These are phyloP conservation scores for Coemansia sp. DNA, from an alignment of 371 early-diverging fungal genomes.

Conservation along the genomic window DNA sequence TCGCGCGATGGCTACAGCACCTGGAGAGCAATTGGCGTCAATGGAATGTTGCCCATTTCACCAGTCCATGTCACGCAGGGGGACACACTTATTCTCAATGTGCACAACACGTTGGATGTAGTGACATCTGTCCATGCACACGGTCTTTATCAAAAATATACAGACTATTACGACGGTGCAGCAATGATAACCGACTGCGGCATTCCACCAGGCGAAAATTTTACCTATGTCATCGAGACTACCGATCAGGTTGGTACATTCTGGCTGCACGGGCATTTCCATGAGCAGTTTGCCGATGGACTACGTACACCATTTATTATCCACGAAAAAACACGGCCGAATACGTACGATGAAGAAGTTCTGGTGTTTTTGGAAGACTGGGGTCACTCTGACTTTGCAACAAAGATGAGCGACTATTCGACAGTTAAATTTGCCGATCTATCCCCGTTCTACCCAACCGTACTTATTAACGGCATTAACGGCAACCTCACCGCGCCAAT, in stretches of 20 bases:
- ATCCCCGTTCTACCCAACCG: slow-evolving; percentile 20
- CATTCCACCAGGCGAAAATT: slow-evolving; percentile 55
- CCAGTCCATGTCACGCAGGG: slow-evolving; percentile 16
- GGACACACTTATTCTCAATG: slow-evolving; percentile 62
- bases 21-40: slow-evolving; percentile 66
- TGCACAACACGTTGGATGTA: slow-evolving; percentile 61
- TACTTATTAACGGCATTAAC: slow-evolving; percentile 28
- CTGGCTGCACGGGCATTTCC: slow-evolving; percentile 69
- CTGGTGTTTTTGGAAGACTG: slow-evolving; percentile 55
- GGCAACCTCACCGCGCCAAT: slow-evolving; percentile 19
- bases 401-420: too few relatives aligned
- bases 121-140: slow-evolving; percentile 65
- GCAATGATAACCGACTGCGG: slow-evolving; percentile 60
- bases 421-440: neutral
- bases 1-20: slow-evolving; percentile 63
- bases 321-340: slow-evolving; percentile 50
- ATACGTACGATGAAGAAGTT: slow-evolving; percentile 73
- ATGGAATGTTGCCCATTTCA: slow-evolving; percentile 68
- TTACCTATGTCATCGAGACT: slow-evolving; percentile 62
- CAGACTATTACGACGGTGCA: slow-evolving; percentile 63
- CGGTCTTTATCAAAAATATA: slow-evolving; percentile 65
- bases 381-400: neutral
- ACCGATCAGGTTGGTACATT: slow-evolving; percentile 64
- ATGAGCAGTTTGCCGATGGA: slow-evolving; percentile 76
- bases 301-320: slow-evolving; percentile 72